These are phyloP conservation scores for Pythium dissimile DNA, from an alignment of 352 stramenopile species.

Conservation along the genomic window DNA sequence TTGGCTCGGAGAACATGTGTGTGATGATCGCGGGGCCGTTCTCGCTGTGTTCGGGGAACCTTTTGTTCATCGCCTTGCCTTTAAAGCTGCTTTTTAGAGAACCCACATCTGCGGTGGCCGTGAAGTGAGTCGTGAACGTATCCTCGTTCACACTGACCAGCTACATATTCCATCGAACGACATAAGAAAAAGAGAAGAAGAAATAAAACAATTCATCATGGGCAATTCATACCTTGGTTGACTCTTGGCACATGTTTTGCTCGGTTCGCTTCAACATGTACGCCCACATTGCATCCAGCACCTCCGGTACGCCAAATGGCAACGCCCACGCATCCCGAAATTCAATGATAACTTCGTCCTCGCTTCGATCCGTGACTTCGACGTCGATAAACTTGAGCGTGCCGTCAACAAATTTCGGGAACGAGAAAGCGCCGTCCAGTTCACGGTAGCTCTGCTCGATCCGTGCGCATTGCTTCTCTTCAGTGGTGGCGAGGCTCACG, in stretches of 20 bases:
- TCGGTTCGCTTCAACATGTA: constrained; percentile 5
- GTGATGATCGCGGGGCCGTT: not conserved
- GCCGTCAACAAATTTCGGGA: constrained; percentile 14
- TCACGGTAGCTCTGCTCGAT: not conserved
- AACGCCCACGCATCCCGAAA: constrained; percentile 13
- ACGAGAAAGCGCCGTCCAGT: not conserved
- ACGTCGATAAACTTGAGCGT: constrained; percentile 17
- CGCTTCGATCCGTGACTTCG: constrained; percentile 3
- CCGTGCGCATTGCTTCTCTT: not conserved
- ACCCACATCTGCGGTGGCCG: not conserved
- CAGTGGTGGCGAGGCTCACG: not conserved
- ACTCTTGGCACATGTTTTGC: not conserved
- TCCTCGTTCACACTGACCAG: not conserved
- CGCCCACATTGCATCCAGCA: constrained; percentile 12
- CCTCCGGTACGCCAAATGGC: not conserved
- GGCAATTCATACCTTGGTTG: not conserved
- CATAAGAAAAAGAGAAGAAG: no score
- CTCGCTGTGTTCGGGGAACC: not conserved
- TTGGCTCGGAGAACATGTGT: not conserved
- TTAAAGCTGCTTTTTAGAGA: constrained; percentile 1
- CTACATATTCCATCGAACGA: no score
- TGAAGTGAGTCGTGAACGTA: not conserved
- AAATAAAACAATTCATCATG: no score
- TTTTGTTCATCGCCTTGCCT: constrained; percentile 2
- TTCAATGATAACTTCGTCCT: constrained; percentile 13